Percentiles rank a stretch among this genome's conserved stretches.
Conservation (phyloP, 73 alveolate species). For the Tetrahymena malaccensis region DNA sequence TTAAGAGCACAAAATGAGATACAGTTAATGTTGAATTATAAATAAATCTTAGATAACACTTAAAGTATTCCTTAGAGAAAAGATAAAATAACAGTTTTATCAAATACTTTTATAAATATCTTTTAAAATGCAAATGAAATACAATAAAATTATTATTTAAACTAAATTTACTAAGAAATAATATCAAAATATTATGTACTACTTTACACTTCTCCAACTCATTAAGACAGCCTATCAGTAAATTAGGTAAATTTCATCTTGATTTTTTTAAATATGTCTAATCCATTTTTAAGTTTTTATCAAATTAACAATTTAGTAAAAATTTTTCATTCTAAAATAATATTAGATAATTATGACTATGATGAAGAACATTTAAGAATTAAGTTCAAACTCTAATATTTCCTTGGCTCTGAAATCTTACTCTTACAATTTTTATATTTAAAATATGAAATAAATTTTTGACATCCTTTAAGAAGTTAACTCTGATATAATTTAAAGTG, state of each 20-base stretch:
- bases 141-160: not conserved
- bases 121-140: not conserved
- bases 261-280: not conserved
- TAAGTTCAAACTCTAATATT: not conserved
- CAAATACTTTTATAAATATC: not conserved
- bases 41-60: not conserved
- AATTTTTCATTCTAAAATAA: not conserved
- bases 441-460: not conserved
- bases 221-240: not conserved
- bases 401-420: not conserved
- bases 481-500: not conserved
- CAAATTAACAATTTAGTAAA: no score
- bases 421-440: not conserved
- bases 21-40: not conserved
- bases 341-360: not conserved
- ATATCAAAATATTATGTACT: not conserved
- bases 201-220: not conserved
- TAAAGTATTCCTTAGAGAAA: not conserved
- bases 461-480: not conserved
- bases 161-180: not conserved
- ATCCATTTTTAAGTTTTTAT: not conserved
- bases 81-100: not conserved
- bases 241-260: not conserved
- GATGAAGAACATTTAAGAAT: not conserved
- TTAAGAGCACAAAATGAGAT: not conserved